Evolutionary conservation across 2,329 filamentous ascomycete genomes (phyloP).

Genomic region (Chalaropsis ovoidea): DNA sequence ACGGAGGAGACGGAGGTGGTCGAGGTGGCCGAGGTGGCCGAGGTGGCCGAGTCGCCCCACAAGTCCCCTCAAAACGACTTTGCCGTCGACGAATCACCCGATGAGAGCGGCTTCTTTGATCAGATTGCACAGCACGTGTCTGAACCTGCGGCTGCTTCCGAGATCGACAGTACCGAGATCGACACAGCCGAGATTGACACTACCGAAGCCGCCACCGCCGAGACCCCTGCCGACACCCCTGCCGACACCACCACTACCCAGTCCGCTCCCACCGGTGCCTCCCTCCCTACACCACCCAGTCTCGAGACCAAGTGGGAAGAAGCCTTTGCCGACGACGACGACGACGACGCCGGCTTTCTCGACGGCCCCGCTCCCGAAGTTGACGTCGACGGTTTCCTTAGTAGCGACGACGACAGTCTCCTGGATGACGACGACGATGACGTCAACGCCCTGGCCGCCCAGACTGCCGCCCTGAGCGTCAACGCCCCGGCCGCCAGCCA

Average conservation of each 20-base stretch:
- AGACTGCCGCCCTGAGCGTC: conserved; percentile 1
- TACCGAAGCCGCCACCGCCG: too few relatives aligned
- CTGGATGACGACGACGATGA: conserved; percentile 55
- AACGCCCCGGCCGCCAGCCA: conserved; percentile 24
- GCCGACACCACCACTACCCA: too few relatives aligned
- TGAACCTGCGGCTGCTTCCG: conserved; percentile 27
- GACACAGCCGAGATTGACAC: too few relatives aligned
- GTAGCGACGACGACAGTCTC: conserved; percentile 78
- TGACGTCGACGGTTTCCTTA: conserved; percentile 57
- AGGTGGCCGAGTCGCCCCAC: too few relatives aligned
- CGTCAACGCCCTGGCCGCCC: conserved; percentile 25
- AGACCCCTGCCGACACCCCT: too few relatives aligned
- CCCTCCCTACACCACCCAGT: too few relatives aligned
- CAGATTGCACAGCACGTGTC: conserved; percentile 19
- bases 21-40: background rate
- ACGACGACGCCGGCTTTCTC: conserved; percentile 52
- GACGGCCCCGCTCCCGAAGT: conserved; percentile 41
- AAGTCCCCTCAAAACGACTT: conserved; percentile 6
- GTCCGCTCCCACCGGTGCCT: too few relatives aligned
- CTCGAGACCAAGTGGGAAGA: conserved; percentile 75
- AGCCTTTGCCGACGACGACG: conserved; percentile 64
- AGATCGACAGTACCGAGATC: conserved; percentile 28
- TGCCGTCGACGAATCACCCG: background rate
- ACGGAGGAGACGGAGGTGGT: background rate
- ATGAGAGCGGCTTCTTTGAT: conserved; percentile 18